phyloP scores from a whole-genome alignment of 306 rosid genomes.

The Quercus bicolor region DNA sequence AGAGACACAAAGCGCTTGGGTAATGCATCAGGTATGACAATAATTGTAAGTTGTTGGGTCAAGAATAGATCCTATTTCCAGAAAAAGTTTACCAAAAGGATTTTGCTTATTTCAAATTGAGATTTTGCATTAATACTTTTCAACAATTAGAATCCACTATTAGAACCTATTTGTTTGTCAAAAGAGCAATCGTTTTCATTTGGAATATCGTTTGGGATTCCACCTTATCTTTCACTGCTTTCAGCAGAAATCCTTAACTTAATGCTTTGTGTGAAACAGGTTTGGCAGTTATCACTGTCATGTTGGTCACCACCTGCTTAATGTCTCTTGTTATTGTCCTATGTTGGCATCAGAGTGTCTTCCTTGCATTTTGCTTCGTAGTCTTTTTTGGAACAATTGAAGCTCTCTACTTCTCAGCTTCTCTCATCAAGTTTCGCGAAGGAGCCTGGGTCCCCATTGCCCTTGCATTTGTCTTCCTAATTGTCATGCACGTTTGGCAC shows the following conservation, averaged over 20 bases:
- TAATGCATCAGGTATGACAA: slow-evolving; percentile 80
- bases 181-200: not conserved
- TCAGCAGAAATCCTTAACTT: slow-evolving; percentile 13
- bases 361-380: slow-evolving; percentile 64
- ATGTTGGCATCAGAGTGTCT: slow-evolving; percentile 70
- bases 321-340: slow-evolving; percentile 90
- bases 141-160: not conserved
- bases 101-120: not conserved
- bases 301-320: slow-evolving; percentile 95
- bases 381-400: slow-evolving; percentile 72
- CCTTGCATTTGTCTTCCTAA: slow-evolving; percentile 44
- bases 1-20: slow-evolving; percentile 82
- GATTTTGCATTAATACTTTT: not conserved
- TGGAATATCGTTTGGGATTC: not conserved
- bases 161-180: not conserved
- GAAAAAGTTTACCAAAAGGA: not conserved
- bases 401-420: slow-evolving; percentile 91
- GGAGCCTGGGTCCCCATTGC: slow-evolving; percentile 95
- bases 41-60: not conserved
- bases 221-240: not conserved
- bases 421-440: slow-evolving; percentile 75
- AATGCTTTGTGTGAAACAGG: slow-evolving; percentile 47
- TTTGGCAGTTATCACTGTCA: slow-evolving; percentile 91
- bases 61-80: not conserved
- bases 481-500: slow-evolving; percentile 81